Percentiles rank a stretch among this genome's conserved stretches.
Evolutionary conservation across 805 yeast species (phyloP).

Genomic region (Gaillardinia entomophila): DNA sequence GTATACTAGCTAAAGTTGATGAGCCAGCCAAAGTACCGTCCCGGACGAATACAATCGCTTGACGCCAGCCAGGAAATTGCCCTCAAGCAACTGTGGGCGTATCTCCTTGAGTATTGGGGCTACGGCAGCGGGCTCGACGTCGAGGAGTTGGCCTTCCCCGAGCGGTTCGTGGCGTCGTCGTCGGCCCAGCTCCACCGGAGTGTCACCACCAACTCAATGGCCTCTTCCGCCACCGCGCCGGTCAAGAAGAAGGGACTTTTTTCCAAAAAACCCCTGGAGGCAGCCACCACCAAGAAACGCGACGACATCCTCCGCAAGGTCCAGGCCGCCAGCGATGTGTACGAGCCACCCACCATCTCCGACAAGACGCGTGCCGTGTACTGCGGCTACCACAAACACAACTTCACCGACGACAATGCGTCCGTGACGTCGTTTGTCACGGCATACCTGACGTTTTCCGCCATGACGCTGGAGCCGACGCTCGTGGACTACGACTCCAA

Average conservation of each 20-base stretch:
- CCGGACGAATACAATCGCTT: slow-evolving; percentile 34
- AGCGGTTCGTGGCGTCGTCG: neutral
- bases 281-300: too few species aligned
- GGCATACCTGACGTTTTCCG: slow-evolving; percentile 1
- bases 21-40: slow-evolving; percentile 25
- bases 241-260: neutral
- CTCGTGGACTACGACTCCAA: neutral
- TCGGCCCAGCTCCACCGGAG: neutral
- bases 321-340: too few species aligned
- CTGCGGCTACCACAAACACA: slow-evolving; percentile 13
- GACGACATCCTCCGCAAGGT: too few species aligned
- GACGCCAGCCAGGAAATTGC: slow-evolving; percentile 43
- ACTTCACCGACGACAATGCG: neutral
- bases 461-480: neutral
- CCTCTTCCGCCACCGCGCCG: neutral
- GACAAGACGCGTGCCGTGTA: slow-evolving; percentile 14
- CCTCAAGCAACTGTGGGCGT: slow-evolving; percentile 69
- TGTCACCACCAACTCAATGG: neutral
- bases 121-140: neutral
- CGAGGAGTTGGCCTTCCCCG: neutral
- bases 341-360: too few species aligned
- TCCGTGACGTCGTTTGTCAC: slow-evolving; percentile 1
- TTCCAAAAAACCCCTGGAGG: too few species aligned
- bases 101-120: slow-evolving; percentile 40
- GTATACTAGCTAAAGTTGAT: too few species aligned